A percentile compares a stretch with the other conserved stretches of the same genome.
phyloP scores from a whole-genome alignment of 129 eudicot species.

The Ambrosia trifida region DNA sequence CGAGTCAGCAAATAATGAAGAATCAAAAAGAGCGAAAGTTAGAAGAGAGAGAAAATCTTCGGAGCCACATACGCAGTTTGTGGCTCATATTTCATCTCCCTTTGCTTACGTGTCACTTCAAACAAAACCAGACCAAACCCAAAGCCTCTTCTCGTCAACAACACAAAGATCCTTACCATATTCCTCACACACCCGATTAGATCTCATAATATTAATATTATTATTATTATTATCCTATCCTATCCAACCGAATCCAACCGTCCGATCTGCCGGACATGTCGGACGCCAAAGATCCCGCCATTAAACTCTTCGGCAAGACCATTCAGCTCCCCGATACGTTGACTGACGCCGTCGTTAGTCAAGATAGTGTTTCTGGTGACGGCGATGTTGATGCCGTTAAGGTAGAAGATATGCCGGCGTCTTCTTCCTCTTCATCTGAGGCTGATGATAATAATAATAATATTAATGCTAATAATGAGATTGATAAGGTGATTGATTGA shows the following conservation, averaged over 20 bases:
- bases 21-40: constrained; percentile 46
- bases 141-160: background rate
- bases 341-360: constrained; percentile 15
- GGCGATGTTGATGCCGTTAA: constrained; percentile 18
- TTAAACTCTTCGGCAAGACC: constrained; percentile 77
- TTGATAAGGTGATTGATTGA: constrained; percentile 26
- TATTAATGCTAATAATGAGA: constrained; percentile 5
- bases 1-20: constrained; percentile 36
- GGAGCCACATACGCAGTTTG: constrained; percentile 75
- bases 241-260: constrained; percentile 32
- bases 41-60: constrained; percentile 37
- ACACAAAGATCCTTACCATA: constrained; percentile 13
- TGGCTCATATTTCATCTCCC: constrained; percentile 53
- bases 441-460: constrained; percentile 22
- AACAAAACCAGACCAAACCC: constrained; percentile 27
- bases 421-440: constrained; percentile 44
- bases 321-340: constrained; percentile 60
- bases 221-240: too few relatives aligned
- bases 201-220: constrained; percentile 18
- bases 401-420: constrained; percentile 38
- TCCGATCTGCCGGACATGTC: constrained; percentile 36
- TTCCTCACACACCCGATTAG: constrained; percentile 15
- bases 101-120: constrained; percentile 57
- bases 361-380: constrained; percentile 19
- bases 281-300: constrained; percentile 67